Base-by-base conservation (phyloP, 441 rosid genomes). In the Geranium incanum region DNA sequence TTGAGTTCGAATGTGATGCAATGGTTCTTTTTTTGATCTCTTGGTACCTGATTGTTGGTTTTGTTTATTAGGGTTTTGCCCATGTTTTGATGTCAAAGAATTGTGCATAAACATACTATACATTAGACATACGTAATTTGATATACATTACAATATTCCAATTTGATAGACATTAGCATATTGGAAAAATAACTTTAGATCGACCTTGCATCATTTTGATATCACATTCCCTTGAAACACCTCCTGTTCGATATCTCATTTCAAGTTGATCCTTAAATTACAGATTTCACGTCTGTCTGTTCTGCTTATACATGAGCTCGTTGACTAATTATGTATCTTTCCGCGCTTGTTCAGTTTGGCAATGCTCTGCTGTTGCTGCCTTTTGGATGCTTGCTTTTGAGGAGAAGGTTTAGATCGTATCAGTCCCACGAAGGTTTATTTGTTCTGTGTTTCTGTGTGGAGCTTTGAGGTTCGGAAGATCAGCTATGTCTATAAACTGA, bases 351-450 rank as follows among this genome's bases (percentile, higher is more conserved):
- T 57, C 63, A 57, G 63, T 19, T 16, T 57, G 23, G 63, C 63
- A 57, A 57, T 57, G 63, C 63, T 57, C 18, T 57, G 63, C 63
- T 57, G 63, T 57, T 57, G 63, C 63, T 57, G 63, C 23, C 63
- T 57, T 18, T 57, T 57, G 63, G 63, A 57, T 16, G 63, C 63
- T 57, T 57, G 63, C 63, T 57, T 57, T 57, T 57, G 63, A 57
- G 63, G 63, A 12, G 63, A 57, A 15, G 63, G 2, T 57, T 57
- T 1, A 1, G 33, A 28, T 28, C 33, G 3, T 21, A 57, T 13
- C 63, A 57, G 19, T 57, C 63, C 6, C 8, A 15, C 23, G 7
- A 57, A 7, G 63, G 50, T 7, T 6, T 12, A 12, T 57, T 16
- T 57, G 63, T 15, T 16, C 21, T 28, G 6, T 57, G 63, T 15